Base-by-base conservation (phyloP, 176 grass and related monocot species). In the Saccharum spontaneum region DNA sequence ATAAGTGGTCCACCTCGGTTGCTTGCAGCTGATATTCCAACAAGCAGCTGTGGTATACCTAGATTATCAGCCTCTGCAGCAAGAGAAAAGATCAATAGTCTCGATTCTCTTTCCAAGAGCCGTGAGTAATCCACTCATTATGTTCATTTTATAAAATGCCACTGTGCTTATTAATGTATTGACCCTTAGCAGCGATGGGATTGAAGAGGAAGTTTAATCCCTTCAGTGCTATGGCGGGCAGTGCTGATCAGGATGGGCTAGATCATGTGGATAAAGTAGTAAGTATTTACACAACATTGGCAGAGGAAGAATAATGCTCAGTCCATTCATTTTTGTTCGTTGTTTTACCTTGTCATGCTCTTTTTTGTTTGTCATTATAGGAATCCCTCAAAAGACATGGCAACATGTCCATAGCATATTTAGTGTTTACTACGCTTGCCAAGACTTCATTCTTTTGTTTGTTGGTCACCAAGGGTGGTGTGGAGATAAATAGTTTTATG, bases 171-270 rank as follows among this genome's bases (percentile, higher is more conserved):
- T 75, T 90, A 76, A 90, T 86, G n/a, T 75, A 41, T 71, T 87
- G 44, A 50, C 60, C 43, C 57, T 82, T 86, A 73, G 75, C 90
- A 94, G 90, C 70, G 24, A 63, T 49, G 39, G 79, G 65, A 65
- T 65, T 76, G 67, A 94, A 94, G 81, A 89, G 92, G 84, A 94
- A 87, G 52, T 69, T 87, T 15, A 68, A 81, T 84, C 50, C 84
- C 17, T 46, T 82, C 22, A 37, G 67, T 67, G 22, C 75, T 60
- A 79, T 79, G 59, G 57, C 16, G 4, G 68, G 73, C 8, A 60
- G 20, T 82, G 71, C 16, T 36, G 48, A 87, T 66, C 71, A 18
- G 17, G 46, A 87, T 17, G 66, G 38, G 12, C 38, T 46, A 60
- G 17, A 79, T 79, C 50, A 33, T 68, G 44, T 9, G 37, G 26